Evolutionary conservation across 1,284 basidiomycete species (phyloP).

Genomic region (Leccinum fallax): DNA sequence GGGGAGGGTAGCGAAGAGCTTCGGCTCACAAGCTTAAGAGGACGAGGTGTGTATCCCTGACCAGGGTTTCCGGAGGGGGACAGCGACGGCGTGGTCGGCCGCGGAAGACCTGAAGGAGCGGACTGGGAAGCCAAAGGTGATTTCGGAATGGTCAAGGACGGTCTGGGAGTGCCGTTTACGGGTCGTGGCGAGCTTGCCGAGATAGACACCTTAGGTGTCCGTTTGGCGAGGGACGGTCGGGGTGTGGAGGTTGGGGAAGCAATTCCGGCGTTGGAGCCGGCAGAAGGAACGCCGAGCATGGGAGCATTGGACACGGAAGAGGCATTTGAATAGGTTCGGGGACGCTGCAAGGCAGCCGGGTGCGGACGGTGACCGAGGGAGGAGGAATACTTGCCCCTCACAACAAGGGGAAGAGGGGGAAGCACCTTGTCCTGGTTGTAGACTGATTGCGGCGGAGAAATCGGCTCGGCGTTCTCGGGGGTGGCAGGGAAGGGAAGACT

Average conservation of each 20-base stretch:
- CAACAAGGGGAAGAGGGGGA: slow-evolving; percentile 27
- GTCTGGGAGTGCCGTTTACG: slow-evolving; percentile 21
- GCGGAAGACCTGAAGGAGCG: slow-evolving; percentile 21
- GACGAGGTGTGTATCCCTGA: slow-evolving; percentile 26
- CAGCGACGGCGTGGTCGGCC: slow-evolving; percentile 25
- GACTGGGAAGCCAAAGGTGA: slow-evolving; percentile 19
- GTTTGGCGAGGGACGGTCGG: slow-evolving; percentile 15
- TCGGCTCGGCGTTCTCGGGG: slow-evolving; percentile 37
- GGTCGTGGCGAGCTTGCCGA: slow-evolving; percentile 20
- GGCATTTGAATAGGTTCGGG: slow-evolving; percentile 30
- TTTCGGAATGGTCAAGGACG: slow-evolving; percentile 32
- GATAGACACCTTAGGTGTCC: slow-evolving; percentile 15
- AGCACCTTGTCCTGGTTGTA: slow-evolving; percentile 31
- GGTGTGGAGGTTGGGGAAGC: slow-evolving; percentile 17
- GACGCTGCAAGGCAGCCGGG: slow-evolving; percentile 18
- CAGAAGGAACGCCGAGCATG: slow-evolving; percentile 4
- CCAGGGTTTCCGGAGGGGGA: background rate
- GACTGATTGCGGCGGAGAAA: background rate
- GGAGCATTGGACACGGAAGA: slow-evolving; percentile 34
- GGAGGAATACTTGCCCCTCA: slow-evolving; percentile 23
- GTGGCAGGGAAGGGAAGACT: slow-evolving; percentile 50
- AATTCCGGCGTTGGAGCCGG: slow-evolving; percentile 7
- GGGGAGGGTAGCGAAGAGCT: slow-evolving; percentile 17
- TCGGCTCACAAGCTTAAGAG: slow-evolving; percentile 26
- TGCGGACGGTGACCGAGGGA: slow-evolving; percentile 18